A percentile compares a stretch with the other conserved stretches of the same genome.
These are phyloP conservation scores for Corynespora cassiicola DNA, from an alignment of 2,329 filamentous ascomycete species.

Conservation along the genomic window DNA sequence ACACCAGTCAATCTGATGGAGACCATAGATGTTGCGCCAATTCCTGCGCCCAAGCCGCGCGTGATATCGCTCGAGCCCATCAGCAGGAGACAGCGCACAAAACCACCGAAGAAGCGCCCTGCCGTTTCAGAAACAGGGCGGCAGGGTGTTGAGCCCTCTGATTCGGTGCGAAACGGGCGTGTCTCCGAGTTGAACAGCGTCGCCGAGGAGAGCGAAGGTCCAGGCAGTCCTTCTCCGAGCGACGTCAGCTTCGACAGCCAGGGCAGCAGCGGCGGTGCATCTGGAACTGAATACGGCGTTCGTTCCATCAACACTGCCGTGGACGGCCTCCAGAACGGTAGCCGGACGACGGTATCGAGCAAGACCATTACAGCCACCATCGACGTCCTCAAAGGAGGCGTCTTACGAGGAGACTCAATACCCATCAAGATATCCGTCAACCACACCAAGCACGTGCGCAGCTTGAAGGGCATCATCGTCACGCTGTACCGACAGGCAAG, in stretches of 20 bases:
- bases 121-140: constrained; percentile 10
- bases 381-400: constrained; percentile 82
- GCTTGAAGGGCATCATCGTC: constrained; percentile 88
- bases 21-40: constrained; percentile 80
- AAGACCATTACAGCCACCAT: constrained; percentile 83
- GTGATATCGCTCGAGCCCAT: constrained; percentile 89
- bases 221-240: constrained; percentile 54
- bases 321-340: constrained; percentile 57
- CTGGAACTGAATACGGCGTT: constrained; percentile 49
- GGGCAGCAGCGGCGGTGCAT: constrained; percentile 67
- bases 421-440: constrained; percentile 82
- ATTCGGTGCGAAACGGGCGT: constrained; percentile 25
- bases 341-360: constrained; percentile 66
- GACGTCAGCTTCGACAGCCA: constrained; percentile 56
- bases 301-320: constrained; percentile 52
- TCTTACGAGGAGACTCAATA: constrained; percentile 82
- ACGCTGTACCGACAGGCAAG: constrained; percentile 90
- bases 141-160: constrained; percentile 20
- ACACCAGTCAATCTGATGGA: constrained; percentile 81
- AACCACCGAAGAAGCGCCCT: constrained; percentile 46
- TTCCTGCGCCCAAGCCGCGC: constrained; percentile 76
- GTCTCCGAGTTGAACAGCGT: constrained; percentile 30
- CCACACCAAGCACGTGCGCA: constrained; percentile 89
- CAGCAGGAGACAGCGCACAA: constrained; percentile 71
- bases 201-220: constrained; percentile 39